Conservation (phyloP, 1,139 yeast species). For the Yamadazyma pseudoaaseri region DNA sequence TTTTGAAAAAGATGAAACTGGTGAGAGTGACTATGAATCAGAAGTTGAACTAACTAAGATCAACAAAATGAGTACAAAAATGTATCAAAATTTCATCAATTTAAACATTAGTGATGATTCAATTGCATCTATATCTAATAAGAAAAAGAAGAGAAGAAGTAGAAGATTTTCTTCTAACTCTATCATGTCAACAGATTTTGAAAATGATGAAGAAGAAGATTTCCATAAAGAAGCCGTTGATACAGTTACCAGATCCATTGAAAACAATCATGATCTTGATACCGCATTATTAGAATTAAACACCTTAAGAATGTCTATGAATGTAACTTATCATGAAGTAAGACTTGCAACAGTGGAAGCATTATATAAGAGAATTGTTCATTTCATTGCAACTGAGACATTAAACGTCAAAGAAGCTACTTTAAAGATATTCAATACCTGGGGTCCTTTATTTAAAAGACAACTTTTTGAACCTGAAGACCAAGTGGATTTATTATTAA, state of each 20-base stretch:
- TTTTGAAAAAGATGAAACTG: conserved; percentile 41
- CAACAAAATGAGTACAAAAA: conserved; percentile 25
- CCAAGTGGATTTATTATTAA: conserved; percentile 67
- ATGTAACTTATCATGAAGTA: conserved; percentile 91
- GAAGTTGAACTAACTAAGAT: conserved; percentile 23
- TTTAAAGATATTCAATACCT: conserved; percentile 66
- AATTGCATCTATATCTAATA: conserved; percentile 57
- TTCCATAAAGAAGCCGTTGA: conserved; percentile 87
- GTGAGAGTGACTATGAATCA: conserved; percentile 40
- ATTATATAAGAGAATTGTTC: conserved; percentile 62
- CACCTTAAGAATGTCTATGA: conserved; percentile 96
- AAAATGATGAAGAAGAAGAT: conserved; percentile 60
- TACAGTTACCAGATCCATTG: conserved; percentile 89
- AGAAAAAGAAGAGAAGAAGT: conserved; percentile 25
- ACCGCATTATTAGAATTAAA: conserved; percentile 90
- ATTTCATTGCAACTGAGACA: conserved; percentile 74
- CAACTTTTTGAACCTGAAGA: conserved; percentile 82
- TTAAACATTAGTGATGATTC: conserved; percentile 80
- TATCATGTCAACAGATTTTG: conserved; percentile 41
- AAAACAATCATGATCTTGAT: conserved; percentile 87
- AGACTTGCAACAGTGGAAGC: conserved; percentile 79
- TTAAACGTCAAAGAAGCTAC: conserved; percentile 74
- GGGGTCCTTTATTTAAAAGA: conserved; percentile 78
- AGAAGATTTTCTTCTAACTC: conserved; percentile 42
- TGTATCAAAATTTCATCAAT: conserved; percentile 57